A percentile compares a stretch with the other conserved stretches of the same genome.
These are phyloP conservation scores for Epichloe amarillans DNA, from an alignment of 2,329 filamentous ascomycete species.

Conservation along the genomic window DNA sequence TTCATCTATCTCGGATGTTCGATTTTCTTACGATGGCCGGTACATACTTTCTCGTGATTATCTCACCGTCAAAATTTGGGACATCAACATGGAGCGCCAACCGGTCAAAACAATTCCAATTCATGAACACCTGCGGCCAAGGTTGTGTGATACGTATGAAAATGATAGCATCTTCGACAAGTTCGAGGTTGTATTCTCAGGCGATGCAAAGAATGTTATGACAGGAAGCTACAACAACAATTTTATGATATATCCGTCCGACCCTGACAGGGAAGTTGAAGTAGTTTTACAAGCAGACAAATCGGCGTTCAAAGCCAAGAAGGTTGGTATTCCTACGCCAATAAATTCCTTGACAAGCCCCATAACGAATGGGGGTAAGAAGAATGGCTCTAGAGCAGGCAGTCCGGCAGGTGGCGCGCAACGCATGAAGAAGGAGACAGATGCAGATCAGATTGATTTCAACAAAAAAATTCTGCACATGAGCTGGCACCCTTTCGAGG, in stretches of 20 bases:
- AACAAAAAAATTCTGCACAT: slow-evolving; percentile 99
- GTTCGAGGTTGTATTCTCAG: slow-evolving; percentile 97
- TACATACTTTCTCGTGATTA: slow-evolving; percentile 98
- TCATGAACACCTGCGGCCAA: slow-evolving; percentile 87
- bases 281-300: slow-evolving; percentile 97
- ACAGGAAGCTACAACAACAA: slow-evolving; percentile 99
- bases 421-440: slow-evolving; percentile 96
- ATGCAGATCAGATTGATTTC: slow-evolving; percentile 98
- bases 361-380: slow-evolving; percentile 65
- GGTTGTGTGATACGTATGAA: slow-evolving; percentile 95
- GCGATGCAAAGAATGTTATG: slow-evolving; percentile 98
- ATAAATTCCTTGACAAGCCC: slow-evolving; percentile 76
- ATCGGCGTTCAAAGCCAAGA: slow-evolving; percentile 99
- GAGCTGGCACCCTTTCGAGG: slow-evolving; percentile 99
- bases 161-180: slow-evolving; percentile 99
- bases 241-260: slow-evolving; percentile 99
- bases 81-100: slow-evolving; percentile 97
- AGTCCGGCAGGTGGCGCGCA: slow-evolving; percentile 71
- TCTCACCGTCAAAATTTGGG: slow-evolving; percentile 98
- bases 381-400: slow-evolving; percentile 72
- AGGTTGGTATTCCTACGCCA: slow-evolving; percentile 92
- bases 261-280: slow-evolving; percentile 91
- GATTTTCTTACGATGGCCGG: slow-evolving; percentile 89
- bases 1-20: slow-evolving; percentile 95
- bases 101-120: slow-evolving; percentile 98